phyloP scores from a whole-genome alignment of 768 basidiomycete species.

The Zangia roseola region DNA sequence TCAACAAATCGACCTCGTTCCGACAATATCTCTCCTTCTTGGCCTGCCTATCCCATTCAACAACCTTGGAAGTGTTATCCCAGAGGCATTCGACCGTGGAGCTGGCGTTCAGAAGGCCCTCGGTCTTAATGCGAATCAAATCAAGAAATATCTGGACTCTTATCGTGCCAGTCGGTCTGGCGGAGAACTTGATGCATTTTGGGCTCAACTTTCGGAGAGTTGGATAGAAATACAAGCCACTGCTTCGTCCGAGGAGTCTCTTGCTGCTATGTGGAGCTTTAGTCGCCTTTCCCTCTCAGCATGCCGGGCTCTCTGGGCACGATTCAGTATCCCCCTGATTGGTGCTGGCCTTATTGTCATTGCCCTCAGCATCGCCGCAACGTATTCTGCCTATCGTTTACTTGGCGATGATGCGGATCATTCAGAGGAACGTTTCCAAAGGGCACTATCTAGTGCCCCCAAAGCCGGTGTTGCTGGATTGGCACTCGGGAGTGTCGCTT shows the following conservation, averaged over 20 bases:
- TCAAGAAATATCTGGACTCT: conserved; percentile 70
- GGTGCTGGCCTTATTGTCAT: conserved; percentile 66
- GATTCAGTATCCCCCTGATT: conserved; percentile 84
- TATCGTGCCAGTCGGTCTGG: conserved; percentile 75
- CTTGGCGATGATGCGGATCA: conserved; percentile 37
- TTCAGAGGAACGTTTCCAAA: conserved; percentile 45
- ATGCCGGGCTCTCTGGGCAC: conserved; percentile 91
- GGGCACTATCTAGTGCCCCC: conserved; percentile 31
- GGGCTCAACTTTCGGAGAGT: conserved; percentile 47
- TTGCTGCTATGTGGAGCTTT: conserved; percentile 21
- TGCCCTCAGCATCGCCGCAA: conserved; percentile 50
- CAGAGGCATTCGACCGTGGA: conserved; percentile 78
- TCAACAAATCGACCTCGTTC: conserved; percentile 93
- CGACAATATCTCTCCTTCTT: conserved; percentile 83
- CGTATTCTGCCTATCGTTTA: conserved; percentile 53
- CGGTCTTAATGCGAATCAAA: conserved; percentile 68
- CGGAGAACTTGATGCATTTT: conserved; percentile 67
- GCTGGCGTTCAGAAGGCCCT: conserved; percentile 56
- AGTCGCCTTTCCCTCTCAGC: conserved; percentile 42
- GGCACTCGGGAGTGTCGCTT: conserved; percentile 35
- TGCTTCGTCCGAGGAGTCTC: conserved; percentile 18
- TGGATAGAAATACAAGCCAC: conserved; percentile 40
- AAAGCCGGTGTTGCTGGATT: conserved; percentile 37
- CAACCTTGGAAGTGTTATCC: conserved; percentile 88
- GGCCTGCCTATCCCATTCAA: conserved; percentile 95